Evolutionary conservation across 257 asterid genomes (phyloP).

Genomic region (Pogostemon cablin): DNA sequence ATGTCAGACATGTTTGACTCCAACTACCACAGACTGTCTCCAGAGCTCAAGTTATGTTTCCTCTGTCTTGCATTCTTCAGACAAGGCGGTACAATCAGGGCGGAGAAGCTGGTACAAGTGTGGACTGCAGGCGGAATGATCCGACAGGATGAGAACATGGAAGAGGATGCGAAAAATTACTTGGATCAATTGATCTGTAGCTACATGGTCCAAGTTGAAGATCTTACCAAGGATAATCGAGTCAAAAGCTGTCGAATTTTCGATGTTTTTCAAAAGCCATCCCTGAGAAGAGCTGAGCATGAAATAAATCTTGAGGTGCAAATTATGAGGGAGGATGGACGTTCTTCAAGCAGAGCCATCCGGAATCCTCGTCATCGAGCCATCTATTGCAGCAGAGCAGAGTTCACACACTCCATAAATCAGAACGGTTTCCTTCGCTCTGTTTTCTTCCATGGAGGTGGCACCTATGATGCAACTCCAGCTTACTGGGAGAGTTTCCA

Average conservation of each 20-base stretch:
- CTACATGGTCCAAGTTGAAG: conserved; percentile 32
- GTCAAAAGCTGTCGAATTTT: conserved; percentile 22
- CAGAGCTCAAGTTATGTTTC: conserved; percentile 35
- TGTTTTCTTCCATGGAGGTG: background rate
- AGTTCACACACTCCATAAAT: too few relatives aligned
- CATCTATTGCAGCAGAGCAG: too few relatives aligned
- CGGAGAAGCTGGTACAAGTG: conserved; percentile 28
- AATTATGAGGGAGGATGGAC: background rate
- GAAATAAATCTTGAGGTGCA: conserved; percentile 29
- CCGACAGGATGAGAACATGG: conserved; percentile 22
- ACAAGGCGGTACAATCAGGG: conserved; percentile 29
- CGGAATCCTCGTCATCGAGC: too few relatives aligned
- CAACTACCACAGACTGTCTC: conserved; percentile 34
- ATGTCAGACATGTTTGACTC: conserved; percentile 8
- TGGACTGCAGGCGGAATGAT: conserved; percentile 42
- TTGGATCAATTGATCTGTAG: conserved; percentile 34
- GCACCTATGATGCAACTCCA: too few relatives aligned
- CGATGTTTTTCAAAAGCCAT: background rate
- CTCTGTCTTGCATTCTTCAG: conserved; percentile 29
- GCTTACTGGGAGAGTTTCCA: too few relatives aligned
- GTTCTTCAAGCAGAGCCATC: too few relatives aligned
- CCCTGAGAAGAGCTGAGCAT: conserved; percentile 28
- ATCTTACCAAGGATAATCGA: background rate
- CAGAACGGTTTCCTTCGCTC: conserved; percentile 17
- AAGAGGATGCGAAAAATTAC: conserved; percentile 35